These are phyloP conservation scores for Fagus crenata DNA, from an alignment of 306 rosid species.

Conservation along the genomic window DNA sequence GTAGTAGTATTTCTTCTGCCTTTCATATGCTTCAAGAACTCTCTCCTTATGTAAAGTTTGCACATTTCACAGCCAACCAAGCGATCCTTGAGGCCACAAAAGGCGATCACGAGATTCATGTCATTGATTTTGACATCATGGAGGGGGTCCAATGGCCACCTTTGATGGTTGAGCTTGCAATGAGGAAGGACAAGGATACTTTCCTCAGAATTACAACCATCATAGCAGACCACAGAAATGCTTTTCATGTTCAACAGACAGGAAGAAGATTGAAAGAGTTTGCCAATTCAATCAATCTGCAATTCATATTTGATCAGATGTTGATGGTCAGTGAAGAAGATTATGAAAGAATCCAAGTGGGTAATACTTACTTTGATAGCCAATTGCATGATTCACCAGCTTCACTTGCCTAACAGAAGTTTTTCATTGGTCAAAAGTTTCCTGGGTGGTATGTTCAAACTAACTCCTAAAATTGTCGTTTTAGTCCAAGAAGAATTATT, in stretches of 20 bases:
- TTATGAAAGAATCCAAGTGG: conserved; percentile 35
- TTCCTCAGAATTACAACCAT: conserved; percentile 57
- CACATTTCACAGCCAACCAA: conserved; percentile 75
- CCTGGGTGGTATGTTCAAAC: conserved; percentile 41
- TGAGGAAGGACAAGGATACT: conserved; percentile 36
- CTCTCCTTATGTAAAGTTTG: conserved; percentile 61
- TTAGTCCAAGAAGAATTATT: conserved; percentile 64
- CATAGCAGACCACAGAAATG: conserved; percentile 32
- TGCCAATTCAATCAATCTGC: conserved; percentile 51
- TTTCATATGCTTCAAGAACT: conserved; percentile 62
- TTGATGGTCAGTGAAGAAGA: conserved; percentile 40
- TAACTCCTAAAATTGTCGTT: conserved; percentile 56
- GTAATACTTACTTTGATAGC: conserved; percentile 23
- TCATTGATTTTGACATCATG: conserved; percentile 68
- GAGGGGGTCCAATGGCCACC: conserved; percentile 75
- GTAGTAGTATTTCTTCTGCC: conserved; percentile 37
- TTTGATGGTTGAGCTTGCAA: conserved; percentile 62
- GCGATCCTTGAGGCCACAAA: conserved; percentile 61
- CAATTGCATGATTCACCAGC: conserved; percentile 60
- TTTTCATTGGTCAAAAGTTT: conserved; percentile 41
- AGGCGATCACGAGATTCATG: conserved; percentile 44
- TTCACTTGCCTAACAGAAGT: conserved; percentile 44
- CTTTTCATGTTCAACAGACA: conserved; percentile 44
- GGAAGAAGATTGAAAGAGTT: conserved; percentile 62
- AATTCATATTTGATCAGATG: conserved; percentile 49